Evolutionary conservation across 441 rosid genomes (phyloP), one percentile per base, ranked within the genome.

Genomic region (Corymbia calophylla): DNA sequence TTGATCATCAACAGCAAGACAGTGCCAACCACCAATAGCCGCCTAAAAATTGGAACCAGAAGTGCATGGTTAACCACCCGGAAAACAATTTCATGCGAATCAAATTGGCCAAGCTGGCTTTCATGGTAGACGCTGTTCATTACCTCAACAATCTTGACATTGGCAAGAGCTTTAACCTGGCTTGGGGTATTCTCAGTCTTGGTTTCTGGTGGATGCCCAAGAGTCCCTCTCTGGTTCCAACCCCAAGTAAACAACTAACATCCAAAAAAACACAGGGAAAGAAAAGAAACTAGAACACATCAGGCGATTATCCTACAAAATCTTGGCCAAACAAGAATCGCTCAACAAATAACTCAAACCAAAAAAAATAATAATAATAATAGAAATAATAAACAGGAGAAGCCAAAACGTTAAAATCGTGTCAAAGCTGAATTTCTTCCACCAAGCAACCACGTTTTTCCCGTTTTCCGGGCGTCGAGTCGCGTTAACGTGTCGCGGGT

Each of bases 21-120:
- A 98, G 94, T 98, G 99, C 99, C 99, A 98, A 53, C 99, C 99
- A 90, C 99, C 99, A 92, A 97, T 97, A 88, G 99, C 99, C 0
- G 99, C 99, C 99, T 98, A 88, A 88, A 90, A 91, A 87, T 86
- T 80, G 89, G 47, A 86, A 86, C 70, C 86, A 86, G 88, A 87
- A 89, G 31, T 27, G 87, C 53, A 10, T 89, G 73, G 27, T 77
- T 77, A 77, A 90, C 39, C 68, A 19, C 87, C 47, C 86, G 21
- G 60, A 85, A 39, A 35, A 25, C 66, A 54, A 68, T 51, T 80
- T 18, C 39, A 82, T 21, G 49, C 25, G 70, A 73, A 77, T 77
- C n/a, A 23, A 77, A 77, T 39, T 77, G 84, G 51, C 51, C 17
- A 77, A 77, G 84, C 51, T 5, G 5, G n/a, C n/a, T 77, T 39